Percentiles rank a stretch among this genome's conserved stretches.
phyloP scores from a whole-genome alignment of 306 rosid species.

The Malus domestica region ASM211411v1 NC_041803.1:19678001-19678500 shows the following conservation, averaged over 20 bases:
- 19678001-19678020: not conserved
- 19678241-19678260: not conserved
- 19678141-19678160: slow-evolving; percentile 59
- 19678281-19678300: slow-evolving; percentile 22
- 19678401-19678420: slow-evolving; percentile 17
- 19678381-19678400: not conserved
- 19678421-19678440: slow-evolving; percentile 15
- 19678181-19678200: not conserved
- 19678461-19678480: not conserved
- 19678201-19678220: not conserved
- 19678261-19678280: not conserved
- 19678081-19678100: slow-evolving; percentile 14
- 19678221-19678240: not conserved
- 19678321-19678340: slow-evolving; percentile 33
- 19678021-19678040: not conserved
- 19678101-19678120: slow-evolving; percentile 93
- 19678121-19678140: slow-evolving; percentile 78
- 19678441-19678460: slow-evolving; percentile 15
- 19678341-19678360: slow-evolving; percentile 12
- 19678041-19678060: not conserved
- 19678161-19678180: slow-evolving; percentile 48
- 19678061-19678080: not conserved
- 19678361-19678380: slow-evolving; percentile 24
- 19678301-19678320: slow-evolving; percentile 26
- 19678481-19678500: not conserved